These are phyloP conservation scores for Parasitella parasitica DNA, from an alignment of 371 early-diverging fungal genomes.

Conservation along the genomic window DNA sequence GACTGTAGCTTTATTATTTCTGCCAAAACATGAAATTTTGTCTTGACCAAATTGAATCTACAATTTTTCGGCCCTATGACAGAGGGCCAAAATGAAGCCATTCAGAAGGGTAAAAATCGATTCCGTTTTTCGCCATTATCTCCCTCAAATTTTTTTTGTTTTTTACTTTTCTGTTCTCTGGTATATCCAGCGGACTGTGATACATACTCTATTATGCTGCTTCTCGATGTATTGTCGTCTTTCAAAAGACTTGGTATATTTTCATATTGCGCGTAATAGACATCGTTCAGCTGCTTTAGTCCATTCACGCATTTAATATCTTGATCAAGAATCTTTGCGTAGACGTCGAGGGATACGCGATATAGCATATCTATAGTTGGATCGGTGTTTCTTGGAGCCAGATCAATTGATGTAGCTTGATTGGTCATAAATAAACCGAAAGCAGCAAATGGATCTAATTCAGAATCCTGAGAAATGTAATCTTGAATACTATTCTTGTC, in stretches of 20 bases:
- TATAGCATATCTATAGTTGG: not conserved
- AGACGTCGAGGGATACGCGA: slow-evolving; percentile 8
- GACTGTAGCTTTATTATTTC: too few species aligned
- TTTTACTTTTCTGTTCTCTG: not conserved
- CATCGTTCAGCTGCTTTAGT: slow-evolving; percentile 1
- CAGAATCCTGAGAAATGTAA: slow-evolving; percentile 1
- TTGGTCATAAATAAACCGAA: not conserved
- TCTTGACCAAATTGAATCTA: too few species aligned
- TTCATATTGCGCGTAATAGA: not conserved
- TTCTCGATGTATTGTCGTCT: not conserved
- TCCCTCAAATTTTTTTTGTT: too few species aligned
- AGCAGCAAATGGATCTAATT: slow-evolving; percentile 9
- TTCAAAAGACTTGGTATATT: not conserved
- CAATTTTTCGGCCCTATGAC: too few species aligned
- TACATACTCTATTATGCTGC: not conserved
- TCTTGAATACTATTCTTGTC: too few species aligned
- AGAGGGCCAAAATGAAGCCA: too few species aligned
- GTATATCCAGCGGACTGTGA: not conserved
- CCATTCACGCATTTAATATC: not conserved
- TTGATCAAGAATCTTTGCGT: slow-evolving; percentile 4
- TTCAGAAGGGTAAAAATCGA: too few species aligned
- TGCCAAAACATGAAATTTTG: too few species aligned
- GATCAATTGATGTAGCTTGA: slow-evolving; percentile 3
- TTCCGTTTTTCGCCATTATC: too few species aligned
- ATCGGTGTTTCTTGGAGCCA: slow-evolving; percentile 10